Conservation (phyloP, 2,329 filamentous ascomycete genomes). For the Penicillium sumatraense region DNA sequence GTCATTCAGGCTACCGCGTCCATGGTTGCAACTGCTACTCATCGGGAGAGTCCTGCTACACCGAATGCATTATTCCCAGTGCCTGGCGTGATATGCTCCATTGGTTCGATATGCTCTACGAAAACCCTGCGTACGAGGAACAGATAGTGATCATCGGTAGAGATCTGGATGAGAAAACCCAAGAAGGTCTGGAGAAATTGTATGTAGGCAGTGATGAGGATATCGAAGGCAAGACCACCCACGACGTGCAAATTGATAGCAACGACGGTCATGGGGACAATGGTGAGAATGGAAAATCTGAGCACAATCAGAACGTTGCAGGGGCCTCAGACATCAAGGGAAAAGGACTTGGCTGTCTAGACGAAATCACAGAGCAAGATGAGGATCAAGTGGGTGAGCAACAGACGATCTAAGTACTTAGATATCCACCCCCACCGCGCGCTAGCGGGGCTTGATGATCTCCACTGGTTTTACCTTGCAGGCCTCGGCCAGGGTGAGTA, state of each 20-base stretch:
- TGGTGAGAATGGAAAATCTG: neutral
- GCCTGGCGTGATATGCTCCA: conserved; percentile 60
- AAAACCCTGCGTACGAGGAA: conserved; percentile 48
- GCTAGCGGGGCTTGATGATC: no score
- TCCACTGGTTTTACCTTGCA: no score
- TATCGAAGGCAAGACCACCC: neutral
- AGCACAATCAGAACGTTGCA: neutral
- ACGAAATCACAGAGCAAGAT: neutral
- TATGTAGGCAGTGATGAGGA: neutral
- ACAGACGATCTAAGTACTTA: neutral
- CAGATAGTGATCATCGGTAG: conserved; percentile 32
- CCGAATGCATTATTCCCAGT: conserved; percentile 66
- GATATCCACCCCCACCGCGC: no score
- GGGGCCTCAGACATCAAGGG: neutral
- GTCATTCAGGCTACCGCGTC: conserved; percentile 58
- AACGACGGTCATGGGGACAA: neutral
- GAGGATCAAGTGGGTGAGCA: neutral
- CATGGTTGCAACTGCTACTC: conserved; percentile 71
- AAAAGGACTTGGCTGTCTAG: neutral
- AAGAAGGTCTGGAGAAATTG: conserved; percentile 6
- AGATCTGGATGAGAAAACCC: conserved; percentile 20
- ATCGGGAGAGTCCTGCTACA: conserved; percentile 63
- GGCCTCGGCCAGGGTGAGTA: no score
- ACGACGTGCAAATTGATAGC: neutral
- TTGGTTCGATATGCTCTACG: conserved; percentile 65